Base-by-base conservation (phyloP, 345 rosid genomes). In the Hibiscus mutabilis region DNA sequence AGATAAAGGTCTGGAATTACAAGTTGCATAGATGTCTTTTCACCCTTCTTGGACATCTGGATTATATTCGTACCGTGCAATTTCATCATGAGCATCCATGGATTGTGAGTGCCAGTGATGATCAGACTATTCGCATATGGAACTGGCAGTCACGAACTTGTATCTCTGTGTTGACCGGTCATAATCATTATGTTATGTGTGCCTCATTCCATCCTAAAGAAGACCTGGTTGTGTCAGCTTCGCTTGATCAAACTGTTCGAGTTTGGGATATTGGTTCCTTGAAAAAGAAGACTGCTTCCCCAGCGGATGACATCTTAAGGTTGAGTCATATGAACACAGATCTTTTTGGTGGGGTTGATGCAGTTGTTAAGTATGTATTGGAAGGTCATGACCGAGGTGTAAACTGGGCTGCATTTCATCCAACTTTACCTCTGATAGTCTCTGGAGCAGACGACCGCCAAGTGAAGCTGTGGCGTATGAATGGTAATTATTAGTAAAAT, bases 301-400 rank as follows among this genome's bases (percentile, higher is more conserved):
- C 99, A 19, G 92, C 91, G 31, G 98, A 92, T 80, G 98, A 95
- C 82, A 83, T 87, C 77, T 73, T 92, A 77, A 87, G 97, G 24
- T 83, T 95, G 78, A 89, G 85, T 78, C 97, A 92, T 78, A 90
- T 95, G 98, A 95, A 95, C 75, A 71, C 91, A 29, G 98, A 95
- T 79, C 88, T 92, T 56, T 95, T 95, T 72, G 99, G 98, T 29
- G 96, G 97, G 13, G 94, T 89, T 71, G 99, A 95, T 76, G 96
- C 92, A 24, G 93, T 90, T 44, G 99, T 92, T 31, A 92, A 92
- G 85, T 95, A 95, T 76, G 99, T 95, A 31, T 80, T 95, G 76
- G 97, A 95, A 83, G 99, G 98, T 62, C 99, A 95, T 83, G 99
- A 92, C 53, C 86, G 98, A 76, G 99, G 99, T 16, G 99, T 95